These are phyloP conservation scores for Vicia faba DNA, from an alignment of 306 rosid species.

Conservation along the genomic window DNA sequence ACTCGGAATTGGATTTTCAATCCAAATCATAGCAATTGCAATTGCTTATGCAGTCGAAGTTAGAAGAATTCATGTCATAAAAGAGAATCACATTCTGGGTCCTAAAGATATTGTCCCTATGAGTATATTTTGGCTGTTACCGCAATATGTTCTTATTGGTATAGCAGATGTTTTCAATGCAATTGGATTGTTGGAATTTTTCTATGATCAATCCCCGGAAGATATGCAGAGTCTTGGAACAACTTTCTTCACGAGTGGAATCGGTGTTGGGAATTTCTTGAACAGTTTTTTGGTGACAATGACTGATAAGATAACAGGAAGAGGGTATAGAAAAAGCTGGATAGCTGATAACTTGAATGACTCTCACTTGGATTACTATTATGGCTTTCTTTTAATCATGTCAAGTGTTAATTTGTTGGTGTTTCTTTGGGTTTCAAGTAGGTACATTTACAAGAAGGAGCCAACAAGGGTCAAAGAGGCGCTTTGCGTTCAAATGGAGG, in stretches of 20 bases:
- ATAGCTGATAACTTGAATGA: slow-evolving; percentile 79
- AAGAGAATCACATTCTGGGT: slow-evolving; percentile 38
- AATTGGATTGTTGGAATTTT: slow-evolving; percentile 83
- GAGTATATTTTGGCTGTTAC: slow-evolving; percentile 71
- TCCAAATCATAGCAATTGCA: slow-evolving; percentile 66
- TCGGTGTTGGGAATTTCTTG: slow-evolving; percentile 79
- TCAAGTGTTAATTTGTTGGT: slow-evolving; percentile 42
- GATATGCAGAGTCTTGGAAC: slow-evolving; percentile 90
- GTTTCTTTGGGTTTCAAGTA: slow-evolving; percentile 52
- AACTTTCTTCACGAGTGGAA: slow-evolving; percentile 67
- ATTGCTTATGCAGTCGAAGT: slow-evolving; percentile 70
- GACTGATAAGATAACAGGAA: slow-evolving; percentile 58
- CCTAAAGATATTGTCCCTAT: slow-evolving; percentile 65
- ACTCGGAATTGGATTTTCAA: slow-evolving; percentile 75
- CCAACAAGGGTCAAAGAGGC: slow-evolving; percentile 41
- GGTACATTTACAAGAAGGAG: slow-evolving; percentile 53
- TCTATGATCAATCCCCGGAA: slow-evolving; percentile 92
- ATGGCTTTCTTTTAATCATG: slow-evolving; percentile 60
- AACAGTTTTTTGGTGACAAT: slow-evolving; percentile 81
- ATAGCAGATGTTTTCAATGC: slow-evolving; percentile 77
- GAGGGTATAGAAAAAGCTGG: slow-evolving; percentile 69
- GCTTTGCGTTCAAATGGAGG: slow-evolving; percentile 46
- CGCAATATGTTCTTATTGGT: slow-evolving; percentile 85
- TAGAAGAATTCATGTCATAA: slow-evolving; percentile 63
- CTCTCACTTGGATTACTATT: slow-evolving; percentile 83